Base-by-base conservation (phyloP, 805 yeast genomes). In the Brettanomyces custersianus region DNA sequence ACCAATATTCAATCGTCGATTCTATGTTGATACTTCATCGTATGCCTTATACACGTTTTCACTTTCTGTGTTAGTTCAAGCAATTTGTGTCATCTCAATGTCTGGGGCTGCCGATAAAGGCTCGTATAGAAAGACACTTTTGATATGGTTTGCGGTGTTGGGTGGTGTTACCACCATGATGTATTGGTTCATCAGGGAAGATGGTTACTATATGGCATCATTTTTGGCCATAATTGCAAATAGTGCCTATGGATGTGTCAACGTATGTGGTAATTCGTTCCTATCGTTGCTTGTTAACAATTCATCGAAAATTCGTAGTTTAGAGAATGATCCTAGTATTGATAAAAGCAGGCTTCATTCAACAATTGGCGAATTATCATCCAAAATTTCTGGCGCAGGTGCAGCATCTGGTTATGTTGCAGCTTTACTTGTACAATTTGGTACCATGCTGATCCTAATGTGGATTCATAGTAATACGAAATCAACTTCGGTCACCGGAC, bases 181-280 rank as follows among this genome's bases (percentile, higher is more conserved):
- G 4, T 73, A 72, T 42, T 46, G 67, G 35, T 41, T 60, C 4
- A 49, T 71, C 11, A 45, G 58, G 2, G 52, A 63, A 1, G 46
- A 51, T 22, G 64, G 66, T 29, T 74, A 69, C 50, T 72, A 73
- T 38, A 41, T 64, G n/a, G 76, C 80, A 1, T 55, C 65, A 0
- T 17, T 72, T 1, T 54, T 77, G 12, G 80, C 83, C 12, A 66
- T 80, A 5, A 33, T 76, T 0, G 79, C 85, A 1, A 82, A 80
- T 47, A 65, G 80, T 12, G 71, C 81, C 17, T 82, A 73, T 55
- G 94, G 94, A 1, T 84, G 81, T 7, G 85, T 79, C 3, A 77
- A 77, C 37, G 90, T 82, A 9, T 80, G 87, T 44, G 88, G 87
- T 5, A 83, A 82, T 52, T 77, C 92, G 1, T 72, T 74, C 44